phyloP scores from a whole-genome alignment of 1,284 basidiomycete species.

The Austroboletus rostrupii region DNA sequence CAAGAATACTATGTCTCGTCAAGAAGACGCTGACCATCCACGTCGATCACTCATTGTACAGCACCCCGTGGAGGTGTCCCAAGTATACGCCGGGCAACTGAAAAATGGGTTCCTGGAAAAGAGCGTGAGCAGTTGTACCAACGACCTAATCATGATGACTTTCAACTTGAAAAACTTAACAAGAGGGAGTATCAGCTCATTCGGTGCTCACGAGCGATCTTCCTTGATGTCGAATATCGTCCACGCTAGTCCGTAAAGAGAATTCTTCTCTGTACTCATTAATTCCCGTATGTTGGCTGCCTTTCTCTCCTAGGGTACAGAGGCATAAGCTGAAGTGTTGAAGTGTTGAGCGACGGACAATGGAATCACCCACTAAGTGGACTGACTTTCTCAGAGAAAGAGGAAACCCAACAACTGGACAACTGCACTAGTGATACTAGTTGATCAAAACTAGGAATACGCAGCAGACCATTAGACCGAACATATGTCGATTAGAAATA shows the following conservation, averaged over 20 bases:
- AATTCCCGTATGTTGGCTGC: constrained; percentile 48
- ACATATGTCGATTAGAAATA: not conserved
- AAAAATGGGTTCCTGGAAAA: constrained; percentile 47
- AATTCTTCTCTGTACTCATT: constrained; percentile 40
- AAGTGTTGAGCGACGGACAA: not conserved
- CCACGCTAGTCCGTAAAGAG: constrained; percentile 31
- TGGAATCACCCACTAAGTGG: not conserved
- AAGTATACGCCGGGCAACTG: constrained; percentile 45
- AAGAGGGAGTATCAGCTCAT: not conserved
- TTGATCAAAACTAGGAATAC: constrained; percentile 54
- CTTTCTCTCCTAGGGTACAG: constrained; percentile 57
- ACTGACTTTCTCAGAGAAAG: constrained; percentile 52
- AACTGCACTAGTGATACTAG: constrained; percentile 47
- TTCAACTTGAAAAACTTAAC: constrained; percentile 31
- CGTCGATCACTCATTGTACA: constrained; percentile 45
- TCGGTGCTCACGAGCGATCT: constrained; percentile 39
- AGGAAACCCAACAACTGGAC: constrained; percentile 55
- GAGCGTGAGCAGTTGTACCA: constrained; percentile 48
- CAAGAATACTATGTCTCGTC: constrained; percentile 44
- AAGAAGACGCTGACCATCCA: constrained; percentile 9
- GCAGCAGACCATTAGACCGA: not conserved
- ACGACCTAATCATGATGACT: constrained; percentile 32
- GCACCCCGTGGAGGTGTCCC: constrained; percentile 48
- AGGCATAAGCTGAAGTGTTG: constrained; percentile 52
- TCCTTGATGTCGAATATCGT: constrained; percentile 44